Conservation (phyloP, 2,329 filamentous ascomycete species). For the Cladophialophora exuberans region DNA sequence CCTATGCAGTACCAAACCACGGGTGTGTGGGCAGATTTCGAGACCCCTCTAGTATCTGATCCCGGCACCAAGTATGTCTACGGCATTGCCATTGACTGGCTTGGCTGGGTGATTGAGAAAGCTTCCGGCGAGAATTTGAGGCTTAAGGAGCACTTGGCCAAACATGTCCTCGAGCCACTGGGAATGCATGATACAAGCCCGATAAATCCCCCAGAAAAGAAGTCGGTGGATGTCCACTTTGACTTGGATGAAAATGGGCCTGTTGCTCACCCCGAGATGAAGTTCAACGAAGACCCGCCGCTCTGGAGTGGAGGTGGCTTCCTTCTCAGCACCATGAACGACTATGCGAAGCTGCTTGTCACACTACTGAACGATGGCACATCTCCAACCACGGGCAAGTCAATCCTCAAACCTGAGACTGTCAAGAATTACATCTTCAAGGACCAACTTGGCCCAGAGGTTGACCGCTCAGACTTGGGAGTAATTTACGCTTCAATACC, state of each 20-base stretch:
- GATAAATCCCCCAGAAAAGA: not conserved
- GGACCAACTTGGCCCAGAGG: conserved; percentile 22
- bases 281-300: not conserved
- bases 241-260: conserved; percentile 59
- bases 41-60: conserved; percentile 23
- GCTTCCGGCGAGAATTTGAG: conserved; percentile 45
- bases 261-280: conserved; percentile 10
- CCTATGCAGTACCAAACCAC: conserved; percentile 15
- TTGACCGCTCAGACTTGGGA: conserved; percentile 18
- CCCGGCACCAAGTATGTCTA: conserved; percentile 30
- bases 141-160: conserved; percentile 51
- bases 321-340: conserved; percentile 27
- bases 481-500: conserved; percentile 18
- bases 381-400: conserved; percentile 15
- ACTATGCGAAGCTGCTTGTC: conserved; percentile 27
- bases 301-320: conserved; percentile 26
- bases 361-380: conserved; percentile 29
- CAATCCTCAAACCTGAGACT: conserved; percentile 27
- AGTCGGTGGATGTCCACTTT: conserved; percentile 89
- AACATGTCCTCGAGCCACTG: conserved; percentile 52
- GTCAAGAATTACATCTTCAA: conserved; percentile 29
- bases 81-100: conserved; percentile 52
- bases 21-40: conserved; percentile 15
- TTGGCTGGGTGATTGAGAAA: conserved; percentile 52
- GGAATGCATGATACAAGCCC: conserved; percentile 36